Conservation (phyloP, 768 basidiomycete species). For the Calocybe gangraenosa region DNA sequence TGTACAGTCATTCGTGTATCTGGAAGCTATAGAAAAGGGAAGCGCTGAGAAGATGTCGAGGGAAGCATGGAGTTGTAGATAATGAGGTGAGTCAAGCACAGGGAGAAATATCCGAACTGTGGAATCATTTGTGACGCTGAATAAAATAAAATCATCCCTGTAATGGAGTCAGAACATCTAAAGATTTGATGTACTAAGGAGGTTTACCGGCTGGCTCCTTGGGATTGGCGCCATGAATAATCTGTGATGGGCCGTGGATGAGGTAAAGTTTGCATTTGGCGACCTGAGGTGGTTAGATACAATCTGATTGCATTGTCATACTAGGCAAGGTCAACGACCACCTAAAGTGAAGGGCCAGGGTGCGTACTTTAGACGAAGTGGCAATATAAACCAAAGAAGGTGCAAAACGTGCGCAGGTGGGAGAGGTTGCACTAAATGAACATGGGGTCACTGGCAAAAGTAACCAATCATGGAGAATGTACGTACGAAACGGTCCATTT, state of each 20-base stretch:
- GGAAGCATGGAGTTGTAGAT: slow-evolving; percentile 80
- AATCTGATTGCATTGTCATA: slow-evolving; percentile 55
- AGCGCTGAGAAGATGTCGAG: slow-evolving; percentile 68
- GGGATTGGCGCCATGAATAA: slow-evolving; percentile 70
- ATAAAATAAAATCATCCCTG: slow-evolving; percentile 76
- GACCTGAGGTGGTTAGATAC: slow-evolving; percentile 70
- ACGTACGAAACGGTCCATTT: slow-evolving; percentile 71
- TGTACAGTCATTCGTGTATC: slow-evolving; percentile 24
- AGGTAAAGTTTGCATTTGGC: slow-evolving; percentile 60
- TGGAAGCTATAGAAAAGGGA: slow-evolving; percentile 32
- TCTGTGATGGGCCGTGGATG: slow-evolving; percentile 75
- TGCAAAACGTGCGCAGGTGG: slow-evolving; percentile 58
- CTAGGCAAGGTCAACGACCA: slow-evolving; percentile 27
- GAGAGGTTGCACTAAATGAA: slow-evolving; percentile 39
- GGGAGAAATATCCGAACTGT: slow-evolving; percentile 83
- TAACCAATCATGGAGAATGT: not conserved
- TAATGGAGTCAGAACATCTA: not conserved
- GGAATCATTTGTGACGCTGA: slow-evolving; percentile 80
- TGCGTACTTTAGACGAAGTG: slow-evolving; percentile 52
- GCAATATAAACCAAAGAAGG: slow-evolving; percentile 76
- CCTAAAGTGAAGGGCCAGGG: not conserved
- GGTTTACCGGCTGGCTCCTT: slow-evolving; percentile 54
- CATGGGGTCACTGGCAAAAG: not conserved
- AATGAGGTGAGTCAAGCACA: slow-evolving; percentile 80
- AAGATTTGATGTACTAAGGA: not conserved